Base-by-base conservation (phyloP, 1,139 yeast genomes). In the Sugiyamaella xylanicola region DNA sequence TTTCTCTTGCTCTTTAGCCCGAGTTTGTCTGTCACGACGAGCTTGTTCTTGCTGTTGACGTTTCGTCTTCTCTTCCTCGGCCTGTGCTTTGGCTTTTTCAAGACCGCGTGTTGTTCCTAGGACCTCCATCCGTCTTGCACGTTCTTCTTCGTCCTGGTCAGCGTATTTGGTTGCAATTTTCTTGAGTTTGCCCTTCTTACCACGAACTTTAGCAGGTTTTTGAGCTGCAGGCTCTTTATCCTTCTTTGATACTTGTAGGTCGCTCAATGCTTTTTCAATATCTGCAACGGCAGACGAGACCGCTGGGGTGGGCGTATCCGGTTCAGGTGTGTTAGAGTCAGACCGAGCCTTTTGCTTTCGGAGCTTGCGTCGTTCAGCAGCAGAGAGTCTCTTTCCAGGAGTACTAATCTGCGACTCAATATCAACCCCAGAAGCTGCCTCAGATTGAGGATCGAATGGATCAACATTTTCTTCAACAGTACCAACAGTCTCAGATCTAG, bases 141-240 rank as follows among this genome's bases (percentile, higher is more conserved):
- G 80, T 65, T 93, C 98, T 56, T 89, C 95, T 55, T 90, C 97
- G 67, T 92, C 98, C 56, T 92, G 98, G 59, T 86, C 91, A 1
- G 85, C 91, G 67, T 93, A 93, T 67, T 91, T 92, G 53, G 82
- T 77, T 27, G 87, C 86, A 55, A 88, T 87, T 69, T 89, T 92
- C 75, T 89, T 90, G 70, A 87, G 68, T 67, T 91, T 91, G 20
- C 87, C 85, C 68, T 86, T 88, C 71, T 87, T 90, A 48, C 97
- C 97, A 66, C 97, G 83, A 1, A 86, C 84, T 45, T 75, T 78
- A 42, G 65, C 60, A 11, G 63, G 62, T 56, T 63, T 60, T 55
- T 62, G 65, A 15, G 43, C 50, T 3, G 61, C 13, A 27, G 54
- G 51, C 15, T 55, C 56, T 22, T 52, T 48, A 68, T 61, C 69